These are phyloP conservation scores for Phylloporus sp. DNA, from an alignment of 768 basidiomycete genomes.

Conservation along the genomic window DNA sequence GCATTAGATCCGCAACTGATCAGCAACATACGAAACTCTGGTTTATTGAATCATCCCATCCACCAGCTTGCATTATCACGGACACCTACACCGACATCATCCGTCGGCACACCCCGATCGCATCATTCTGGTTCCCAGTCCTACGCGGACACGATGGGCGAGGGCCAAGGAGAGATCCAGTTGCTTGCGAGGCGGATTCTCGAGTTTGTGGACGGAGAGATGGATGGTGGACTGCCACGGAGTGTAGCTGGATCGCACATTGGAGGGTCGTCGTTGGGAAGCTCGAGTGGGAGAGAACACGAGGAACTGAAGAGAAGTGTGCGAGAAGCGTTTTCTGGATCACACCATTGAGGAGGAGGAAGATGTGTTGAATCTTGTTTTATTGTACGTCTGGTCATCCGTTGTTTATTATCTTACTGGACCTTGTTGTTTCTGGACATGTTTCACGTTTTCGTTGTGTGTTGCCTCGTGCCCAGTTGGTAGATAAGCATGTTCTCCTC, in stretches of 20 bases:
- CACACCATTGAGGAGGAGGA: conserved; percentile 35
- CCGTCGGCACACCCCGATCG: conserved; percentile 69
- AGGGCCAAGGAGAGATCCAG: conserved; percentile 90
- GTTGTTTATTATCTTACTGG: conserved; percentile 10
- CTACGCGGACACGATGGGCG: conserved; percentile 80
- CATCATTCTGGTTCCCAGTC: conserved; percentile 67
- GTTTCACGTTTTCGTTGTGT: background rate
- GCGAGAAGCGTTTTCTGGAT: conserved; percentile 72
- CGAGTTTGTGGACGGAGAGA: conserved; percentile 78
- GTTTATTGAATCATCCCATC: conserved; percentile 79
- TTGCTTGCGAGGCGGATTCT: conserved; percentile 79
- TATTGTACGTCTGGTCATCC: background rate
- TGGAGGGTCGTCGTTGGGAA: conserved; percentile 66
- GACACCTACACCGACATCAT: conserved; percentile 66
- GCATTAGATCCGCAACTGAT: conserved; percentile 77
- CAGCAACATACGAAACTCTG: conserved; percentile 85
- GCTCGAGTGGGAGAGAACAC: conserved; percentile 57
- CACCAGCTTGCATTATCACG: conserved; percentile 74
- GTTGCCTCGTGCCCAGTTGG: conserved; percentile 2
- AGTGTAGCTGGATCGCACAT: conserved; percentile 64
- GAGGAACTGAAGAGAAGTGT: conserved; percentile 81
- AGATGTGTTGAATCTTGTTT: background rate
- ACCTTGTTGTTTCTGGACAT: background rate
- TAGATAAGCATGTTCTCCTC: background rate
- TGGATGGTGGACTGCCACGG: conserved; percentile 54